Conservation (phyloP, 108 stramenopile species). For the Nannochloropsis oceanica region DNA sequence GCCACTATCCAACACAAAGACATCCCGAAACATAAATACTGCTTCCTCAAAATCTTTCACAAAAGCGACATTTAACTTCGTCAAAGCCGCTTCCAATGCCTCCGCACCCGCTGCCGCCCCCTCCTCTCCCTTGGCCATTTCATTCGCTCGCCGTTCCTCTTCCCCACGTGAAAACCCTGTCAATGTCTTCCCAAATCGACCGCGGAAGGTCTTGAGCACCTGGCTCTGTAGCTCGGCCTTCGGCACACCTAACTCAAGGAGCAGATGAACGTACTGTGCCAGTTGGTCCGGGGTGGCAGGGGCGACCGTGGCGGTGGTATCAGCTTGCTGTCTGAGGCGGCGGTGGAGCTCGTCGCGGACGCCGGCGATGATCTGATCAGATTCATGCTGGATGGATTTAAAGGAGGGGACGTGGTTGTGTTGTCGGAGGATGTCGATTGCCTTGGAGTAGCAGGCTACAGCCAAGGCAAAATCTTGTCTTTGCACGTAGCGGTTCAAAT, state of each 20-base stretch:
- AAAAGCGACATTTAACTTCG: not conserved
- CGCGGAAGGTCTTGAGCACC: not conserved
- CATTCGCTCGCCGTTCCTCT: not conserved
- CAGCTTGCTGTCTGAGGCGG: not conserved
- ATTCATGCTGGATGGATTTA: slow-evolving; percentile 14
- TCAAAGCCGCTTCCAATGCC: not conserved
- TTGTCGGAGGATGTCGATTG: slow-evolving; percentile 23
- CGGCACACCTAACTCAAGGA: not conserved
- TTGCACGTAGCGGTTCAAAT: slow-evolving; percentile 31
- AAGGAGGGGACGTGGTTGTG: slow-evolving; percentile 27
- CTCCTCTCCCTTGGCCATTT: not conserved
- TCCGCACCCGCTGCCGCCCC: not conserved
- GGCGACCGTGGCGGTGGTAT: not conserved
- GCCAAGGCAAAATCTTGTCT: slow-evolving; percentile 12
- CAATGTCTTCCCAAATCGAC: not conserved
- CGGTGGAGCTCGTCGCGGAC: slow-evolving; percentile 14
- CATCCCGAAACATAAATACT: not conserved
- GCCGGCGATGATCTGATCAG: slow-evolving; percentile 12
- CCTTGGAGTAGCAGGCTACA: slow-evolving; percentile 9
- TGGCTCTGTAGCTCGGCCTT: not conserved
- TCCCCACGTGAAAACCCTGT: not conserved
- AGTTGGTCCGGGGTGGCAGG: not conserved
- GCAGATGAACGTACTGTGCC: not conserved
- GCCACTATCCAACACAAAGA: not conserved
- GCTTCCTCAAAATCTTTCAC: not conserved